Conservation (phyloP, 2,329 filamentous ascomycete species). For the Monosporascus sp. region DNA sequence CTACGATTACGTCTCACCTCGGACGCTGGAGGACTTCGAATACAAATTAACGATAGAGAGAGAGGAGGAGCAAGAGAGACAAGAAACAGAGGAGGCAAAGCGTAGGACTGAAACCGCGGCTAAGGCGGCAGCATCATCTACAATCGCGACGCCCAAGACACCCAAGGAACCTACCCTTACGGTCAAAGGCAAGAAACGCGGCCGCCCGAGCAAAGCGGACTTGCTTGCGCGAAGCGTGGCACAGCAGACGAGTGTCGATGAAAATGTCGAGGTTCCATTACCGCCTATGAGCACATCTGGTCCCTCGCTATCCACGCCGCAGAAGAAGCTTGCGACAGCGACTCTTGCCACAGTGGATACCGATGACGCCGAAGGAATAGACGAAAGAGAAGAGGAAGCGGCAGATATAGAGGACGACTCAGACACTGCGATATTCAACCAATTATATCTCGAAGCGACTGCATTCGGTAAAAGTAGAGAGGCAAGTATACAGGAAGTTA, state of each 20-base stretch:
- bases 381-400: constrained; percentile 10
- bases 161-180: constrained; percentile 1
- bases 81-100: constrained; percentile 17
- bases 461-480: constrained; percentile 3
- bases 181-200: constrained; percentile 13
- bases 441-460: constrained; percentile 16
- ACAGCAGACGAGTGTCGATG: constrained; percentile 13
- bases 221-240: constrained; percentile 16
- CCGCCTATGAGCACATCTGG: constrained; percentile 24
- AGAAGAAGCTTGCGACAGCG: constrained; percentile 23
- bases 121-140: constrained; percentile 4
- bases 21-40: constrained; percentile 53
- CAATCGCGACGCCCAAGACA: constrained; percentile 2
- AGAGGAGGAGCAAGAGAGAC: constrained; percentile 31
- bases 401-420: constrained; percentile 17
- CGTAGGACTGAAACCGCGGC: constrained; percentile 13
- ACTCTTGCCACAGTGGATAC: not conserved
- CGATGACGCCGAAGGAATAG: constrained; percentile 13
- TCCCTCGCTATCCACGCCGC: constrained; percentile 35
- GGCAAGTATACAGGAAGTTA: not conserved
- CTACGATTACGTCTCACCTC: constrained; percentile 54
- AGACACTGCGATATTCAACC: constrained; percentile 23
- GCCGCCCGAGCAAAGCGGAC: constrained; percentile 24
- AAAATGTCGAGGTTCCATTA: constrained; percentile 22
- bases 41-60: constrained; percentile 37